Evolutionary conservation across 192 early-diverging fungal genomes (phyloP).

Genomic region (Umbelopsis isabellina): DNA sequence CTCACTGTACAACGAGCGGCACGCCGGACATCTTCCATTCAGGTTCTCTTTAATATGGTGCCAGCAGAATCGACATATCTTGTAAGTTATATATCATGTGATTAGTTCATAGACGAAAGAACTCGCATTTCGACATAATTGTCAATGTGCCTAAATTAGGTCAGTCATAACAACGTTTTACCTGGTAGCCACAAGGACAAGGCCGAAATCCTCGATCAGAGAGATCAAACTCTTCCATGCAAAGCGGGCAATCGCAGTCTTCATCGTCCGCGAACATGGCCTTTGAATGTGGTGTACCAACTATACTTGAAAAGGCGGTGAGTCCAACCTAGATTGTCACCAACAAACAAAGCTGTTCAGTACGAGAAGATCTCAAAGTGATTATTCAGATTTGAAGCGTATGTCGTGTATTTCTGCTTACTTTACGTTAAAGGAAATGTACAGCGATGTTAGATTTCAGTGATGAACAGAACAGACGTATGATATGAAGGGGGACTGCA

Average conservation of each 20-base stretch:
- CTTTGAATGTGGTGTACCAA: constrained; percentile 20
- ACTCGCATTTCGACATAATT: background rate
- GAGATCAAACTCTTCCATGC: constrained; percentile 98
- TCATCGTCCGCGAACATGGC: constrained; percentile 72
- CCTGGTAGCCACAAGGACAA: constrained; percentile 98
- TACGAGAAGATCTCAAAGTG: too few species aligned
- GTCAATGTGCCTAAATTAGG: background rate
- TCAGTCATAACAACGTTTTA: constrained; percentile 36
- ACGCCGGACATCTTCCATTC: constrained; percentile 95
- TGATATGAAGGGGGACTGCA: too few species aligned
- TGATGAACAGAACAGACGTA: too few species aligned
- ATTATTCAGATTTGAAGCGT: too few species aligned
- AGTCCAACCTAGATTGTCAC: too few species aligned
- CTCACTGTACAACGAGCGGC: constrained; percentile 87
- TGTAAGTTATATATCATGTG: constrained; percentile 23
- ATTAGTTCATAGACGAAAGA: background rate
- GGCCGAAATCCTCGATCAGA: constrained; percentile 96
- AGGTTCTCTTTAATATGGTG: constrained; percentile 95
- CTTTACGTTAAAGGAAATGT: too few species aligned
- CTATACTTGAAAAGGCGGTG: background rate
- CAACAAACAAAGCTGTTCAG: too few species aligned
- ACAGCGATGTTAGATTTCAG: too few species aligned
- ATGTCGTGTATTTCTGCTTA: too few species aligned
- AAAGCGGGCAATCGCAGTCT: constrained; percentile 97
- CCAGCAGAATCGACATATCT: constrained; percentile 99